phyloP scores from a whole-genome alignment of 2,329 filamentous ascomycete species.

The Venturia effusa region DNA sequence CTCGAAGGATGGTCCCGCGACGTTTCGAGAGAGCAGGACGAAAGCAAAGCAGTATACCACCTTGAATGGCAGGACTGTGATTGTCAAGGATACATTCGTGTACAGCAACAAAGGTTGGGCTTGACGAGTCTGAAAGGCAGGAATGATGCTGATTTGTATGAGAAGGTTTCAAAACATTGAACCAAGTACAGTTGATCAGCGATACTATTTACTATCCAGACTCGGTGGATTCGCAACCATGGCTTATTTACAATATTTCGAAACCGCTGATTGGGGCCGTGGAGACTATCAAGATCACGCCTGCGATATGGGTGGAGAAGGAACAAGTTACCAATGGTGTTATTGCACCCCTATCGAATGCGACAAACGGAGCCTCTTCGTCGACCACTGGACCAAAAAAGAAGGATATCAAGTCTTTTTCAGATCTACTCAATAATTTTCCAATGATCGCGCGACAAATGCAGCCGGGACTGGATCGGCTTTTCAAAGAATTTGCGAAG shows the following conservation, averaged over 20 bases:
- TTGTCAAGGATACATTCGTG: constrained; percentile 84
- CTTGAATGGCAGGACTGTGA: constrained; percentile 81
- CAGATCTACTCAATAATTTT: constrained; percentile 80
- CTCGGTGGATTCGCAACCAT: constrained; percentile 79
- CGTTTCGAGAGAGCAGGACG: constrained; percentile 70
- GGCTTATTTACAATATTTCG: constrained; percentile 95
- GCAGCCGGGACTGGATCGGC: constrained; percentile 78
- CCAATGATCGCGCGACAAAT: constrained; percentile 95
- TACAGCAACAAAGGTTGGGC: constrained; percentile 86
- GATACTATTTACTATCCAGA: constrained; percentile 86
- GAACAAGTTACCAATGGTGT: neutral
- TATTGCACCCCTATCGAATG: constrained; percentile 13
- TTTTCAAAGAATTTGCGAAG: constrained; percentile 81
- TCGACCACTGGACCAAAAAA: constrained; percentile 47
- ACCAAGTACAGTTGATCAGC: constrained; percentile 75
- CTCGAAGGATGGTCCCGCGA: constrained; percentile 39
- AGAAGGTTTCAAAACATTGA: constrained; percentile 78
- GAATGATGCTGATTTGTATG: neutral
- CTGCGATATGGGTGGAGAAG: constrained; percentile 46
- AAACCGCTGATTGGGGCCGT: constrained; percentile 74
- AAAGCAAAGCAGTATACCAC: constrained; percentile 94
- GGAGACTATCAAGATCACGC: constrained; percentile 62
- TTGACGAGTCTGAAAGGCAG: neutral
- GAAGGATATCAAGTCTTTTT: constrained; percentile 85
- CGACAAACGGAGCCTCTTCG: constrained; percentile 19